Evolutionary conservation across 345 rosid genomes (phyloP), one percentile per base, ranked within the genome.

Genomic region (Populus alba): DNA sequence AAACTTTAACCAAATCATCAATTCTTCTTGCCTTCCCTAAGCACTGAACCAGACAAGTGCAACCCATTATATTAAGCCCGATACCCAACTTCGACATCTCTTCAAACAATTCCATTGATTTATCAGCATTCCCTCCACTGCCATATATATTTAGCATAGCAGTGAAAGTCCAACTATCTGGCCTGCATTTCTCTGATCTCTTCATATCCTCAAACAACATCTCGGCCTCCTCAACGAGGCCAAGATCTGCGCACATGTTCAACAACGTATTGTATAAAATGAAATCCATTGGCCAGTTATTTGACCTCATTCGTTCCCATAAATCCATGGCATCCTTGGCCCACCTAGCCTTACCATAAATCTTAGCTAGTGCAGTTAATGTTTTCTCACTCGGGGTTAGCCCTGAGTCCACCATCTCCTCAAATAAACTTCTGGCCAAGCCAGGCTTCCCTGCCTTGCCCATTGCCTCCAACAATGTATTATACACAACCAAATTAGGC

Each of bases 261-360:
- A 95, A 85, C 96, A 95, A 80, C 0, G 99, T 92, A 67, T 93
- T 95, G 49, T 91, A 91, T 84, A 95, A 77, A 78, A 92, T 85
- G 75, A 93, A 91, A 77, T 95, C 98, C 92, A 88, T 87, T 0
- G 97, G 94, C 99, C 99, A 93, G 6, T 85, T 75, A 61, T 86
- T 92, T 1, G 67, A 79, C 84, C 82, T 91, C 89, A 95, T 93
- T 17, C 88, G 87, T 80, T 93, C 94, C 98, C 95, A 92, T 41
- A 95, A 73, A 23, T 85, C 87, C 79, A 92, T 82, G 27, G 97
- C 97, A 79, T 93, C 97, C 71, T 89, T 92, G 6, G 86, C 92
- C 98, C 98, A 95, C 88, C 96, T 88, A 22, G 94, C 98, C 82
- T 90, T 93, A 20, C 99, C 98, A 23, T 95, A 95, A 73, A 95